These are phyloP conservation scores for Pittosporum tobira DNA, from an alignment of 129 eudicot species.

Conservation along the genomic window DNA sequence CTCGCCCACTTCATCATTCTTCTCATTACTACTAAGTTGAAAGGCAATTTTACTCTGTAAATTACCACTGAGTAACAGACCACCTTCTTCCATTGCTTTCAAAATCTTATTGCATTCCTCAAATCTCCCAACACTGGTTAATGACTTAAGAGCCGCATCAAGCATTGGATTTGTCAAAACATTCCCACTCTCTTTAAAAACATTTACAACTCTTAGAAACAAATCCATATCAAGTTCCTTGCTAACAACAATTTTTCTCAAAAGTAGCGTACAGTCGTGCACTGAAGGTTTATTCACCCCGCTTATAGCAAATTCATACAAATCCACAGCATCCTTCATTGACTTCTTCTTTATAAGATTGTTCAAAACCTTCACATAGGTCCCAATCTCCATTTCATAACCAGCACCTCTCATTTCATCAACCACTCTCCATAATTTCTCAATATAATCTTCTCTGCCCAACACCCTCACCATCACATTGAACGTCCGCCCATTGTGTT, in stretches of 20 bases:
- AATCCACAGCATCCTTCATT: conserved; percentile 57
- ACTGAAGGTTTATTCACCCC: conserved; percentile 50
- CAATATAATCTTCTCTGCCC: conserved; percentile 46
- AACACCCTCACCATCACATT: conserved; percentile 57
- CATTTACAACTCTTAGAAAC: conserved; percentile 43
- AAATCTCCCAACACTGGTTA: conserved; percentile 63
- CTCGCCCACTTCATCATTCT: conserved; percentile 38
- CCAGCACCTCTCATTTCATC: conserved; percentile 63
- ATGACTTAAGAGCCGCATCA: conserved; percentile 57
- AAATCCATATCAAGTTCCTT: conserved; percentile 55
- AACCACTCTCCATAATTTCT: conserved; percentile 58
- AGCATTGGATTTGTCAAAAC: conserved; percentile 26
- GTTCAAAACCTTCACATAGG: conserved; percentile 34
- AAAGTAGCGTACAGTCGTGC: conserved; percentile 47
- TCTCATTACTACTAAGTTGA: conserved; percentile 41
- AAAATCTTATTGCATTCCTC: conserved; percentile 56
- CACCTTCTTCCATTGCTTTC: conserved; percentile 56
- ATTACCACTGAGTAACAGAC: conserved; percentile 33
- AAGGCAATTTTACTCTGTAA: conserved; percentile 44
- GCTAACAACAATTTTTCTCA: conserved; percentile 56
- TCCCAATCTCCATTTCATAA: conserved; percentile 36
- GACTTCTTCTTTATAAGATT: conserved; percentile 42
- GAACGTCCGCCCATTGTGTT: conserved; percentile 52
- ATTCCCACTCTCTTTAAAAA: conserved; percentile 46
- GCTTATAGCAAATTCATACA: conserved; percentile 62